Evolutionary conservation across 2,329 filamentous ascomycete species (phyloP).

Genomic region (Phaeophleospora eucalypticola): DNA sequence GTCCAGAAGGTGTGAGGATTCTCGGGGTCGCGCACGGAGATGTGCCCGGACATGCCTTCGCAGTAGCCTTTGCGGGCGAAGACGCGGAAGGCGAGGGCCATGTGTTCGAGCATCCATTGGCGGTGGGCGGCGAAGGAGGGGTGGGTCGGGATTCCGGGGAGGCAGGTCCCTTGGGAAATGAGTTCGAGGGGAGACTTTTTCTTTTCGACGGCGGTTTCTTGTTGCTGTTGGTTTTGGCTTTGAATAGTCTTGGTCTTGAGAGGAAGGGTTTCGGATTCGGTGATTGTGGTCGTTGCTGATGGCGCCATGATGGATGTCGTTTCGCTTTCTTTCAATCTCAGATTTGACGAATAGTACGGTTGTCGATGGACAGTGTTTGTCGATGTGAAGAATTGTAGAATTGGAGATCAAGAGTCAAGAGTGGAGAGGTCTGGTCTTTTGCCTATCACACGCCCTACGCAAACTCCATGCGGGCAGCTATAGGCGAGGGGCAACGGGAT

Average conservation of each 20-base stretch:
- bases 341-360: too few relatives aligned
- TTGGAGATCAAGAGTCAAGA: neutral
- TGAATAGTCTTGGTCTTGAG: slow-evolving; percentile 14
- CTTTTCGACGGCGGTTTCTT: slow-evolving; percentile 17
- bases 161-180: slow-evolving; percentile 45
- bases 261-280: slow-evolving; percentile 12
- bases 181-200: slow-evolving; percentile 33
- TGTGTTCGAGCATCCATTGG: slow-evolving; percentile 60
- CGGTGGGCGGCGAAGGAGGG: slow-evolving; percentile 53
- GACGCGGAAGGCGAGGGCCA: slow-evolving; percentile 64
- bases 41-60: slow-evolving; percentile 67
- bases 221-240: neutral
- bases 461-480: neutral
- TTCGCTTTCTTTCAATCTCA: too few relatives aligned
- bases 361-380: neutral
- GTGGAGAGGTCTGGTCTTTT: neutral
- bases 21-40: slow-evolving; percentile 64
- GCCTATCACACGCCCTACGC: neutral
- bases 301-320: slow-evolving; percentile 25
- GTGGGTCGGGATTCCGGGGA: slow-evolving; percentile 56
- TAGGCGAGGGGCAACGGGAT: neutral
- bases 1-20: slow-evolving; percentile 63
- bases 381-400: neutral
- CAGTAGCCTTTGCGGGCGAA: slow-evolving; percentile 63
- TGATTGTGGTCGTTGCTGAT: slow-evolving; percentile 25